Percentiles rank a stretch among this genome's conserved stretches.
Evolutionary conservation across 805 yeast species (phyloP).

Genomic region (Starmera quercuum): DNA sequence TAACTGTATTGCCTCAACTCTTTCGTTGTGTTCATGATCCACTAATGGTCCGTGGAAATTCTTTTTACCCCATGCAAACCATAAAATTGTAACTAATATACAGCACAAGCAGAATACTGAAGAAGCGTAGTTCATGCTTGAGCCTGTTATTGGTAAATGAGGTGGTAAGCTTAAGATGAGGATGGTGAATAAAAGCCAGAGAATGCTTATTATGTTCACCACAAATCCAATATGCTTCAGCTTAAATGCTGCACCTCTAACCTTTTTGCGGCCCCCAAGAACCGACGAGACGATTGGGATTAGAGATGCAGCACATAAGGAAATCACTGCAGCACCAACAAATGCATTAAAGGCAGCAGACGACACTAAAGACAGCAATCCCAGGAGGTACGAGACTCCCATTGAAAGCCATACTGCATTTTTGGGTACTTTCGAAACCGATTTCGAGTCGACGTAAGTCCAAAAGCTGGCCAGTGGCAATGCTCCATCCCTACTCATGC

Average conservation of each 20-base stretch:
- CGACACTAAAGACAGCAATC: slow-evolving; percentile 60
- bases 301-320: slow-evolving; percentile 68
- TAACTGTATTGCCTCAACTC: slow-evolving; percentile 13
- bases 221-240: slow-evolving; percentile 57
- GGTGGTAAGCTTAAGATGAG: slow-evolving; percentile 67
- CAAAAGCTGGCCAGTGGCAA: slow-evolving; percentile 58
- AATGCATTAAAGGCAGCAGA: slow-evolving; percentile 76
- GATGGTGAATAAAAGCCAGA: slow-evolving; percentile 53
- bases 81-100: slow-evolving; percentile 40
- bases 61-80: slow-evolving; percentile 51
- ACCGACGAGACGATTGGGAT: slow-evolving; percentile 64
- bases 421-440: slow-evolving; percentile 55
- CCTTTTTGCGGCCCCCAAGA: slow-evolving; percentile 49
- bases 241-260: slow-evolving; percentile 63
- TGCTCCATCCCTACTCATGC: slow-evolving; percentile 80
- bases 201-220: slow-evolving; percentile 47
- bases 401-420: slow-evolving; percentile 63
- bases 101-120: slow-evolving; percentile 47
- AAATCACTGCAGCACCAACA: slow-evolving; percentile 74
- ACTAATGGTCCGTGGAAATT: slow-evolving; percentile 57
- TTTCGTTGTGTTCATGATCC: slow-evolving; percentile 19
- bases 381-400: slow-evolving; percentile 50
- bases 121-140: slow-evolving; percentile 46
- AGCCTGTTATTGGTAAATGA: slow-evolving; percentile 40
- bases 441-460: slow-evolving; percentile 53